phyloP scores from a whole-genome alignment of 2,329 filamentous ascomycete genomes.

The Thelonectria rubi region DNA sequence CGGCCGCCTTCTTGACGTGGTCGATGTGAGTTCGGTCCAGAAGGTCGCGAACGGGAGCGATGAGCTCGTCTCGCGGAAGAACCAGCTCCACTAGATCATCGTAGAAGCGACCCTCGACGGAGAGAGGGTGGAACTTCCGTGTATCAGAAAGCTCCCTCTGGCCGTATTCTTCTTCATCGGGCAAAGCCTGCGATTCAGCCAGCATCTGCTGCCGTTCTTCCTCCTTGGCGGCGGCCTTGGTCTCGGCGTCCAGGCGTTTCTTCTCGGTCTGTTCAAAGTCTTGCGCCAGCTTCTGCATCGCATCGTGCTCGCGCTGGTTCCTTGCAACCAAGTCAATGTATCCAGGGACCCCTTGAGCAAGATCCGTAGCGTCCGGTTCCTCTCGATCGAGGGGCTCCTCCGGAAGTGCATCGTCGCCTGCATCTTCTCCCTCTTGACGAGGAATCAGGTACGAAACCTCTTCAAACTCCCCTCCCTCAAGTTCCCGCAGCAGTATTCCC shows the following conservation, averaged over 20 bases:
- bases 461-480: slow-evolving; percentile 66
- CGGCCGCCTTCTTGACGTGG: slow-evolving; percentile 78
- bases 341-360: slow-evolving; percentile 43
- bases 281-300: slow-evolving; percentile 63
- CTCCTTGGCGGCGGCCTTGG: slow-evolving; percentile 46
- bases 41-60: slow-evolving; percentile 74
- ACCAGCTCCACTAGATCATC: slow-evolving; percentile 77
- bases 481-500: slow-evolving; percentile 62
- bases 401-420: slow-evolving; percentile 11
- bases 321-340: slow-evolving; percentile 61
- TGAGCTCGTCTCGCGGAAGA: slow-evolving; percentile 75
- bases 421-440: slow-evolving; percentile 18
- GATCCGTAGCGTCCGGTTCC: slow-evolving; percentile 37
- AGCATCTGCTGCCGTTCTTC: slow-evolving; percentile 45
- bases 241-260: slow-evolving; percentile 45
- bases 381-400: slow-evolving; percentile 36
- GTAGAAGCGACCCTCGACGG: slow-evolving; percentile 75
- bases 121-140: slow-evolving; percentile 76
- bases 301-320: slow-evolving; percentile 64
- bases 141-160: slow-evolving; percentile 47
- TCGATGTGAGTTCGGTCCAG: slow-evolving; percentile 74
- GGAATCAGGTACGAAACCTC: slow-evolving; percentile 63
- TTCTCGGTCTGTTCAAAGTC: slow-evolving; percentile 62
- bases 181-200: slow-evolving; percentile 40
- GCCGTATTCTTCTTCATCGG: slow-evolving; percentile 46